A percentile compares a stretch with the other conserved stretches of the same genome.
Conservation (phyloP, 805 yeast species). For the Metschnikowia noctiluminum region DNA sequence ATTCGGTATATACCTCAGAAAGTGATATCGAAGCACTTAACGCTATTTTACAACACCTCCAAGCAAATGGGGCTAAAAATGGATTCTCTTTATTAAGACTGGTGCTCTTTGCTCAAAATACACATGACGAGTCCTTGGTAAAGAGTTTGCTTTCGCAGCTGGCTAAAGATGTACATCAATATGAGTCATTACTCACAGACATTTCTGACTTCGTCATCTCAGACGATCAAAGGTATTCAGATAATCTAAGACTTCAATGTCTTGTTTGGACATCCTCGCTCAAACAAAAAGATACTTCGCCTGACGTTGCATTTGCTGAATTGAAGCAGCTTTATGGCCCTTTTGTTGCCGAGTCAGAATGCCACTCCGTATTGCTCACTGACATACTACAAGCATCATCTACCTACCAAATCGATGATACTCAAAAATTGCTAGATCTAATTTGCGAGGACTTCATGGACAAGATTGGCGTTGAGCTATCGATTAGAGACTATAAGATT, state of each 20-base stretch:
- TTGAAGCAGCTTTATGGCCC: not conserved
- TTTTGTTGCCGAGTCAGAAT: slow-evolving; percentile 1
- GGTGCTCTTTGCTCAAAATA: slow-evolving; percentile 18
- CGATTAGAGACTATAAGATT: slow-evolving; percentile 17
- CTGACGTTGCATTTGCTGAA: not conserved
- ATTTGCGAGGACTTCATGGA: not conserved
- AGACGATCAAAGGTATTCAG: slow-evolving; percentile 24
- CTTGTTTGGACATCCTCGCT: slow-evolving; percentile 2
- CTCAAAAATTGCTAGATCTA: slow-evolving; percentile 3
- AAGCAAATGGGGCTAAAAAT: slow-evolving; percentile 6
- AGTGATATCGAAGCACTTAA: slow-evolving; percentile 8
- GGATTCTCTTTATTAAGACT: slow-evolving; percentile 7
- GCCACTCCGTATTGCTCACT: not conserved
- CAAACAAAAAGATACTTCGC: not conserved
- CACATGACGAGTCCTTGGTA: slow-evolving; percentile 24
- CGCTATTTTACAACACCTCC: slow-evolving; percentile 9
- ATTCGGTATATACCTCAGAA: slow-evolving; percentile 9
- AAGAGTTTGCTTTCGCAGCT: slow-evolving; percentile 17
- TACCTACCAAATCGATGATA: not conserved
- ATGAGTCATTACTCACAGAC: slow-evolving; percentile 8
- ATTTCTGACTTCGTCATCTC: slow-evolving; percentile 17
- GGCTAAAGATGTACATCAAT: not conserved
- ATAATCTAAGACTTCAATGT: slow-evolving; percentile 21
- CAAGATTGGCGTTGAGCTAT: not conserved
- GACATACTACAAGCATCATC: slow-evolving; percentile 3